phyloP scores from a whole-genome alignment of 2,329 filamentous ascomycete genomes.

The Scortechinia acanthostroma region DNA sequence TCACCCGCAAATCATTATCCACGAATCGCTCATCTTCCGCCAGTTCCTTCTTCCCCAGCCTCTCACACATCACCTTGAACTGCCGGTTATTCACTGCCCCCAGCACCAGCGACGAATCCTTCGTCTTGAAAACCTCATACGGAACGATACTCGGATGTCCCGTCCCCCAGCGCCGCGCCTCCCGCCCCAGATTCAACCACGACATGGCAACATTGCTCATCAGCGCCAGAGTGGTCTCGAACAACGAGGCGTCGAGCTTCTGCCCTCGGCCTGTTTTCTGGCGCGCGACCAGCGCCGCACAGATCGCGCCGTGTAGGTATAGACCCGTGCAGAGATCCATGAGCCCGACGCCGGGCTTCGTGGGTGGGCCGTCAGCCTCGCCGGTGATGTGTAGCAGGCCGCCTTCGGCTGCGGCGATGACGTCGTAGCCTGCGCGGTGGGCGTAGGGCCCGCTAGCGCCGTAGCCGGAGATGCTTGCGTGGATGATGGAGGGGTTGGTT shows the following conservation, averaged over 20 bases:
- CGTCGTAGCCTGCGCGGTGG: conserved; percentile 62
- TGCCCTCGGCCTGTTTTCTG: conserved; percentile 50
- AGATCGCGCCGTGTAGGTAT: conserved; percentile 62
- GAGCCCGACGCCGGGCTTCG: conserved; percentile 66
- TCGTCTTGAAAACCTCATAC: conserved; percentile 47
- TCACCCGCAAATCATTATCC: conserved; percentile 20
- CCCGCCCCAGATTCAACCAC: conserved; percentile 55
- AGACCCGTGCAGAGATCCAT: conserved; percentile 65
- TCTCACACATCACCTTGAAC: conserved; percentile 21
- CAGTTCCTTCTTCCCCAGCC: conserved; percentile 14
- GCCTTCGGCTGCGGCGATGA: conserved; percentile 70
- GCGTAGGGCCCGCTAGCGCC: conserved; percentile 64
- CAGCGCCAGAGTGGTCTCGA: conserved; percentile 63
- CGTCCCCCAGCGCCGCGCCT: conserved; percentile 61
- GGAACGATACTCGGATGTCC: conserved; percentile 62
- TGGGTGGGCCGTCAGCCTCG: conserved; percentile 53
- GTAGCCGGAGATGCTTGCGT: conserved; percentile 66
- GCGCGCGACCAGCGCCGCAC: conserved; percentile 55
- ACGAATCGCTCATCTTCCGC: conserved; percentile 18
- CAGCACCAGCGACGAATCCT: conserved; percentile 23
- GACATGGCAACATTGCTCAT: conserved; percentile 62
- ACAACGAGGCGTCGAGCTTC: conserved; percentile 59
- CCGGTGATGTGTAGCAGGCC: conserved; percentile 70
- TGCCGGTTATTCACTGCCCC: conserved; percentile 26
- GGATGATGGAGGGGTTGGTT: conserved; percentile 58